phyloP scores from a whole-genome alignment of 1,284 basidiomycete species.

The Boletus sp. region DNA sequence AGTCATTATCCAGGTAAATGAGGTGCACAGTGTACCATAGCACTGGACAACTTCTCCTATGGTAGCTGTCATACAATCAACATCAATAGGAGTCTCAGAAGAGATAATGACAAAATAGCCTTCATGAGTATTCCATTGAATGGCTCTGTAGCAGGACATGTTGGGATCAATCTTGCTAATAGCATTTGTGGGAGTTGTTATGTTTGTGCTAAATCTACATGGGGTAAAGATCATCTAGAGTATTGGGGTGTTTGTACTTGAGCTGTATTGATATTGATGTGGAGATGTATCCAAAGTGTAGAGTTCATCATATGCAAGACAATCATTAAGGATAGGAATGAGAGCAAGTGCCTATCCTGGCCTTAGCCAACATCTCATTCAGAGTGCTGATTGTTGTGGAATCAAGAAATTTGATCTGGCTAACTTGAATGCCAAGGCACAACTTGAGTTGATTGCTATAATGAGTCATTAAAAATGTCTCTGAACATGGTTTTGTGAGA shows the following conservation, averaged over 20 bases:
- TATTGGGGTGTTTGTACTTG: conserved; percentile 23
- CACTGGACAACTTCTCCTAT: conserved; percentile 29
- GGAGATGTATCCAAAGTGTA: conserved; percentile 36
- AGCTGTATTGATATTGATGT: conserved; percentile 38
- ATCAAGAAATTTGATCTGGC: conserved; percentile 38
- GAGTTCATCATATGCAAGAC: conserved; percentile 36
- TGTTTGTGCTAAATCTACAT: conserved; percentile 21
- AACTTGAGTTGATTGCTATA: conserved; percentile 37
- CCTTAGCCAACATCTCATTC: conserved; percentile 31
- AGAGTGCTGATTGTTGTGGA: conserved; percentile 33
- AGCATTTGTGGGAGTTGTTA: conserved; percentile 26
- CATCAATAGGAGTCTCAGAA: conserved; percentile 29
- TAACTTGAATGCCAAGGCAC: conserved; percentile 34
- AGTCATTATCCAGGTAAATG: conserved; percentile 33
- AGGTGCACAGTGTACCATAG: conserved; percentile 34
- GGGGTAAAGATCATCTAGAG: background rate
- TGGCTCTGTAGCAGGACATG: conserved; percentile 35
- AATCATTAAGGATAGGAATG: conserved; percentile 35
- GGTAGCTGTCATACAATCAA: conserved; percentile 30
- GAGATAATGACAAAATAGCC: conserved; percentile 30
- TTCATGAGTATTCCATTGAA: conserved; percentile 38
- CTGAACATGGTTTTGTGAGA: background rate
- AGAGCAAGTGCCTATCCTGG: conserved; percentile 21
- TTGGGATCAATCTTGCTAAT: conserved; percentile 27
- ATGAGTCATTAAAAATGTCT: conserved; percentile 23